phyloP scores from a whole-genome alignment of 2,329 filamentous ascomycete species.

The Fusarium sp. region DNA sequence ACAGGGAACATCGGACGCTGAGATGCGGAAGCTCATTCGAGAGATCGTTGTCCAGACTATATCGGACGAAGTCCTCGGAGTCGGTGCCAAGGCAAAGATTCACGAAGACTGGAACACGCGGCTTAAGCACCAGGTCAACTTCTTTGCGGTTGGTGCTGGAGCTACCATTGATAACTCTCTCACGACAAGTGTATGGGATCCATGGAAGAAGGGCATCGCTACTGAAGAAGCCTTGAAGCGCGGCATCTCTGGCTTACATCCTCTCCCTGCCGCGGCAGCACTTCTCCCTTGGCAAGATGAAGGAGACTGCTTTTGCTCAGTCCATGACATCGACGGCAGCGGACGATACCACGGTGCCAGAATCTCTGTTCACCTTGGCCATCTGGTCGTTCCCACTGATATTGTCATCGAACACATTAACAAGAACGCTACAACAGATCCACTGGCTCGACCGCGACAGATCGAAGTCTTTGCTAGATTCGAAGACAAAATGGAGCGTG shows the following conservation, averaged over 20 bases:
- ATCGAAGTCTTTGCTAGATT: conserved; percentile 77
- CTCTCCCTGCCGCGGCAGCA: conserved; percentile 61
- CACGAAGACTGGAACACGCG: conserved; percentile 55
- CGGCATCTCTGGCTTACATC: conserved; percentile 34
- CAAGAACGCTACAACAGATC: conserved; percentile 68
- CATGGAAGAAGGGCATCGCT: conserved; percentile 33
- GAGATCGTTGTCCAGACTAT: conserved; percentile 56
- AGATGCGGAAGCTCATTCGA: conserved; percentile 56
- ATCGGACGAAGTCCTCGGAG: conserved; percentile 58
- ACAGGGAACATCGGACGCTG: conserved; percentile 51
- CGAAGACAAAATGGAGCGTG: conserved; percentile 55
- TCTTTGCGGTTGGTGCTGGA: conserved; percentile 73
- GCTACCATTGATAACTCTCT: conserved; percentile 69
- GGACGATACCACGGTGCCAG: conserved; percentile 65
- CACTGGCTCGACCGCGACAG: conserved; percentile 70
- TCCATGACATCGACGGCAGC: conserved; percentile 52
- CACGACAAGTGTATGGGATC: conserved; percentile 69
- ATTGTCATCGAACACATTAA: conserved; percentile 79
- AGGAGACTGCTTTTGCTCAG: conserved; percentile 89
- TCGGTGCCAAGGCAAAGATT: conserved; percentile 59
- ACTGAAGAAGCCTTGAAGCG: conserved; percentile 17
- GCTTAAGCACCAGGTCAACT: conserved; percentile 73
- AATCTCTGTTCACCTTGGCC: conserved; percentile 70
- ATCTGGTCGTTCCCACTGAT: conserved; percentile 72
- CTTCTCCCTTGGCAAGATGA: conserved; percentile 78